phyloP scores from a whole-genome alignment of 2,329 filamentous ascomycete genomes.

The Aspergillus eucalypticola region DNA sequence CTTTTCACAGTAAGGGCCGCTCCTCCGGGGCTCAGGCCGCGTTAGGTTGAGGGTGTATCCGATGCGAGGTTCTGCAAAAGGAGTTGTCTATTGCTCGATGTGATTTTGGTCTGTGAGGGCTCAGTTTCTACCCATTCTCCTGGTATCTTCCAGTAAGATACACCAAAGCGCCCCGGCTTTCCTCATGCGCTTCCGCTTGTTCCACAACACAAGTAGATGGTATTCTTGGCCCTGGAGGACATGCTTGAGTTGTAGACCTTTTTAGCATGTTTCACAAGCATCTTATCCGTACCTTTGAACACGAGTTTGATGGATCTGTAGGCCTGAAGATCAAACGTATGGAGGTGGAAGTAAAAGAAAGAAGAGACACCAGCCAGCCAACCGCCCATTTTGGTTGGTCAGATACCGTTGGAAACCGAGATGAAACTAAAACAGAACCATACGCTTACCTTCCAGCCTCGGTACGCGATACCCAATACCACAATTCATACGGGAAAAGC shows the following conservation, averaged over 20 bases:
- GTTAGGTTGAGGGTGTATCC: conserved; percentile 14
- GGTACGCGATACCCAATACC: conserved; percentile 15
- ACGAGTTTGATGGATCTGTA: conserved; percentile 9
- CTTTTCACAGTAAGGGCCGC: conserved; percentile 23
- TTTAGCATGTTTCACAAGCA: conserved; percentile 17
- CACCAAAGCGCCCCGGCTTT: conserved; percentile 5
- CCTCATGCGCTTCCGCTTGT: conserved; percentile 2
- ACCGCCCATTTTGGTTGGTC: conserved; percentile 1
- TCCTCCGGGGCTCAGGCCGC: conserved; percentile 23
- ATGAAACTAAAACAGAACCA: conserved; percentile 20
- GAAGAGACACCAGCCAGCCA: conserved; percentile 8
- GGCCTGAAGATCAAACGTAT: conserved; percentile 2
- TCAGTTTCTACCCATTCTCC: conserved; percentile 11
- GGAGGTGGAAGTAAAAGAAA: not conserved
- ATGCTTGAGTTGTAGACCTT: conserved; percentile 1
- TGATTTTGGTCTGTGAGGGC: conserved; percentile 1
- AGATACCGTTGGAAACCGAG: conserved; percentile 17
- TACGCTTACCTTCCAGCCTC: conserved; percentile 14
- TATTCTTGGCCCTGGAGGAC: conserved; percentile 5
- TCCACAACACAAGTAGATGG: conserved; percentile 8
- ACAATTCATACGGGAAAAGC: conserved; percentile 18
- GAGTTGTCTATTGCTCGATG: not conserved
- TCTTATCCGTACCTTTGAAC: conserved; percentile 13
- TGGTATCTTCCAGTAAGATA: conserved; percentile 19
- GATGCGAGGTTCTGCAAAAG: conserved; percentile 17